Evolutionary conservation across 495 filamentous ascomycete genomes (phyloP).

Genomic region (Annulohypoxylon nitens): DNA sequence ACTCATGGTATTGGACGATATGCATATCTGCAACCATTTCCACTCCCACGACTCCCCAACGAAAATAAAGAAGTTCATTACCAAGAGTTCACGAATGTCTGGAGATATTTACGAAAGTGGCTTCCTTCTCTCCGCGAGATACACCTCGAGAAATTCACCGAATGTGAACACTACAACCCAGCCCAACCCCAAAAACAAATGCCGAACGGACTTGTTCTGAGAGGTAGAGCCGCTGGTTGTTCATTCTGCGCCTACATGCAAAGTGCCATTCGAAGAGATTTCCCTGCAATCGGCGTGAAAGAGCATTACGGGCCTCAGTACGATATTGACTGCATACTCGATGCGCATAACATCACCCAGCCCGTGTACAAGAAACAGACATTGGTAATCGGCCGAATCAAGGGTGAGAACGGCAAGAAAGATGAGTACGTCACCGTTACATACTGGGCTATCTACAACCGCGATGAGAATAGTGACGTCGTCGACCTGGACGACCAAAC

Average conservation of each 20-base stretch:
- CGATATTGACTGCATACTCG: constrained; percentile 2
- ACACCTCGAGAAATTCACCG: constrained; percentile 5
- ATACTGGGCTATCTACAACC: background rate
- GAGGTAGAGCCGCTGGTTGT: background rate
- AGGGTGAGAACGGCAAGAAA: background rate
- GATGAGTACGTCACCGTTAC: constrained; percentile 12
- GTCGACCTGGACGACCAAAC: background rate
- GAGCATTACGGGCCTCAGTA: background rate
- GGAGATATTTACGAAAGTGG: constrained; percentile 9
- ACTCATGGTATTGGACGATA: background rate
- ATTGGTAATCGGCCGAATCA: constrained; percentile 25
- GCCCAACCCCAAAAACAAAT: background rate
- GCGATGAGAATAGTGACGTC: background rate
- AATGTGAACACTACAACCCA: constrained; percentile 8
- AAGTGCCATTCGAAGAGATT: background rate
- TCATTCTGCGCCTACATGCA: constrained; percentile 7
- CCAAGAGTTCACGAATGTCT: constrained; percentile 23
- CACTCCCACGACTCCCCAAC: background rate
- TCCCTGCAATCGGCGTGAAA: background rate
- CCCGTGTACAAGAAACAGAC: constrained; percentile 21
- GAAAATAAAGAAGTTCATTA: background rate
- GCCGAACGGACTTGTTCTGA: background rate
- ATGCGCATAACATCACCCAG: background rate
- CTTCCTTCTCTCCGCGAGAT: constrained; percentile 28
- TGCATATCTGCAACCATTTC: background rate